These are phyloP conservation scores for Holtermanniella nyarrowii DNA, from an alignment of 768 basidiomycete genomes.

Conservation along the genomic window DNA sequence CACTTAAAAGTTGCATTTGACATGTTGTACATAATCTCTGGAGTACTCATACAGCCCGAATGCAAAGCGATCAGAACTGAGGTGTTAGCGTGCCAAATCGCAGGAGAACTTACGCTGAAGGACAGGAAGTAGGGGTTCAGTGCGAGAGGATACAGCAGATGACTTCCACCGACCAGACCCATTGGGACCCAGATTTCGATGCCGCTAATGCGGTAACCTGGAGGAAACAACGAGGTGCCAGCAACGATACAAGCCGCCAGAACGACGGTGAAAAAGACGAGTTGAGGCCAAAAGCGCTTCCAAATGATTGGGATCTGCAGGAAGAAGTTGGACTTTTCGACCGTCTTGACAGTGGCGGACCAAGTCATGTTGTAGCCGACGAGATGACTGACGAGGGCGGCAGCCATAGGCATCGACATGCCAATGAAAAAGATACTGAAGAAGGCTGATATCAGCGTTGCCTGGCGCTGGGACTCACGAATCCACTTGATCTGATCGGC, in stretches of 20 bases:
- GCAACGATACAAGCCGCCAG: conserved; percentile 50
- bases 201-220: conserved; percentile 55
- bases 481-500: conserved; percentile 45
- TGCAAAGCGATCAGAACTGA: no score
- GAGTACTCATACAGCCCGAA: no score
- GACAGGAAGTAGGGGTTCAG: conserved; percentile 51
- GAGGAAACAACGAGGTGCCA: conserved; percentile 48
- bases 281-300: conserved; percentile 59
- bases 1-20: no score
- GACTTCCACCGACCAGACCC: conserved; percentile 44
- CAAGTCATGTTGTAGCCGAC: conserved; percentile 52
- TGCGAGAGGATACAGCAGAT: conserved; percentile 54
- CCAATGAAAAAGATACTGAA: conserved; percentile 53
- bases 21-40: no score
- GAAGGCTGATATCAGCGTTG: conserved; percentile 56
- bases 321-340: conserved; percentile 81
- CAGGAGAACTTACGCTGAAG: conserved; percentile 20
- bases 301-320: conserved; percentile 76
- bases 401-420: conserved; percentile 58
- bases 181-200: conserved; percentile 73
- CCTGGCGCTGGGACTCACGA: conserved; percentile 55
- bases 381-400: conserved; percentile 51
- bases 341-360: conserved; percentile 68
- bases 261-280: conserved; percentile 46
- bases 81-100: no score